These are phyloP conservation scores for Fomitopsis schrenkii DNA, from an alignment of 1,284 basidiomycete genomes.

Conservation along the genomic window DNA sequence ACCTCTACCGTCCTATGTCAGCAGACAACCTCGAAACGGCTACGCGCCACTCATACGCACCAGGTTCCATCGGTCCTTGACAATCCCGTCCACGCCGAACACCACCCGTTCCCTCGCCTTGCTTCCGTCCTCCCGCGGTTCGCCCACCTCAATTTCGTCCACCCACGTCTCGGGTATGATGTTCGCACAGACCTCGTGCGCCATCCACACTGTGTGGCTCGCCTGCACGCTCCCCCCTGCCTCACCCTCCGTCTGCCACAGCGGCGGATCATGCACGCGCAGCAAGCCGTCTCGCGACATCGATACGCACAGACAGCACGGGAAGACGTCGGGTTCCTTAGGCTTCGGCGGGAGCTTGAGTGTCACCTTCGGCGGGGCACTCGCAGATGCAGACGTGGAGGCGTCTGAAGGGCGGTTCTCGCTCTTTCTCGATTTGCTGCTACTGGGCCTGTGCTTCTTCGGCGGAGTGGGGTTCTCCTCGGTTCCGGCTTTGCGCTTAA, in stretches of 20 bases:
- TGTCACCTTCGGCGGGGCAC: constrained; percentile 44
- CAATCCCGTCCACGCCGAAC: constrained; percentile 80
- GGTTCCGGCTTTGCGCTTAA: constrained; percentile 38
- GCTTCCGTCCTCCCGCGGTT: constrained; percentile 26
- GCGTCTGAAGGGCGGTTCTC: constrained; percentile 14
- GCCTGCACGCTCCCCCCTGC: constrained; percentile 27
- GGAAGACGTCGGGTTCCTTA: constrained; percentile 53
- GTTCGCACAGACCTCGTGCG: constrained; percentile 74
- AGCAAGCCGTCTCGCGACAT: constrained; percentile 53
- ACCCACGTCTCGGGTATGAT: constrained; percentile 86
- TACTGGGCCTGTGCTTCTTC: constrained; percentile 31
- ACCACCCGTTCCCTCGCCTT: constrained; percentile 53
- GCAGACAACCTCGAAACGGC: not conserved
- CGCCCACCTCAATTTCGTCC: constrained; percentile 52
- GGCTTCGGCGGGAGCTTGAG: constrained; percentile 60
- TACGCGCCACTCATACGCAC: constrained; percentile 42
- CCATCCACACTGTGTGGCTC: constrained; percentile 52
- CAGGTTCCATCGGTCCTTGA: constrained; percentile 87
- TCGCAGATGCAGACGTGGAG: constrained; percentile 12
- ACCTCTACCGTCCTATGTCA: constrained; percentile 59
- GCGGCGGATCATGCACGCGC: constrained; percentile 65
- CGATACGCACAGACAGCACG: constrained; percentile 82
- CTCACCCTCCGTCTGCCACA: constrained; percentile 44
- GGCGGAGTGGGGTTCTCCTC: constrained; percentile 13
- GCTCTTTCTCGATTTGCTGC: constrained; percentile 15